Evolutionary conservation across 208 protist species (phyloP).

Genomic region (Herpetomonas tarakana): DNA sequence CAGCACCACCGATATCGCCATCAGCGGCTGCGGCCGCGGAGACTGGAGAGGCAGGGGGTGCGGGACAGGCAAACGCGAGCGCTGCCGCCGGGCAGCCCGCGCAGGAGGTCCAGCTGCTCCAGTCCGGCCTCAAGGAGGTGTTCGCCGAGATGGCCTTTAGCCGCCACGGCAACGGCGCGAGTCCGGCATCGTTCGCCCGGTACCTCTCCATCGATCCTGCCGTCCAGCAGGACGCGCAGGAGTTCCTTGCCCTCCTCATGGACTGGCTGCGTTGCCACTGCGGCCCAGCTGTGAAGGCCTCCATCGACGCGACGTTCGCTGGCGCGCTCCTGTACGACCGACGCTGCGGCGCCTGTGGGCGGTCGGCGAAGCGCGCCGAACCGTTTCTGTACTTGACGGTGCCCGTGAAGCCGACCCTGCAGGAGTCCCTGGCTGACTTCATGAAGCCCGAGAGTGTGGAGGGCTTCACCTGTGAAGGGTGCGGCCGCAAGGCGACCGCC

Average conservation of each 20-base stretch:
- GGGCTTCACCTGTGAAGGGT: slow-evolving; percentile 68
- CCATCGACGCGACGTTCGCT: slow-evolving; percentile 43
- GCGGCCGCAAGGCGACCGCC: slow-evolving; percentile 43
- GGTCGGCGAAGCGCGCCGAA: slow-evolving; percentile 57
- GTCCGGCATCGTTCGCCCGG: slow-evolving; percentile 43
- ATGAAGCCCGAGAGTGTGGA: slow-evolving; percentile 62
- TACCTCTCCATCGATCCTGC: slow-evolving; percentile 63
- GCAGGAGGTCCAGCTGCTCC: slow-evolving; percentile 2
- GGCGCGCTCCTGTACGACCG: slow-evolving; percentile 76
- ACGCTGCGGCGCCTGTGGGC: slow-evolving; percentile 49
- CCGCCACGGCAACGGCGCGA: slow-evolving; percentile 40
- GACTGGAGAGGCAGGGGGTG: slow-evolving; percentile 5
- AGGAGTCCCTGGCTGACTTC: slow-evolving; percentile 58
- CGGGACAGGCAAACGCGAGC: background rate
- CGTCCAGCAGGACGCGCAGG: slow-evolving; percentile 83
- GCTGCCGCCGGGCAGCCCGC: background rate
- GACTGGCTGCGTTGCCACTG: slow-evolving; percentile 68
- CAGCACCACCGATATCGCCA: background rate
- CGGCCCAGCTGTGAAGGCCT: slow-evolving; percentile 30
- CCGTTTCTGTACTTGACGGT: slow-evolving; percentile 70
- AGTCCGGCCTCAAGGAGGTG: slow-evolving; percentile 59
- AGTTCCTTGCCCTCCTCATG: slow-evolving; percentile 72
- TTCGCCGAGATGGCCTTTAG: slow-evolving; percentile 79
- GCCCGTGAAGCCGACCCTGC: slow-evolving; percentile 49
- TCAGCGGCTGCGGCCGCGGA: background rate